phyloP scores from a whole-genome alignment of 805 yeast genomes.

The Alloascoidea africana region DNA sequence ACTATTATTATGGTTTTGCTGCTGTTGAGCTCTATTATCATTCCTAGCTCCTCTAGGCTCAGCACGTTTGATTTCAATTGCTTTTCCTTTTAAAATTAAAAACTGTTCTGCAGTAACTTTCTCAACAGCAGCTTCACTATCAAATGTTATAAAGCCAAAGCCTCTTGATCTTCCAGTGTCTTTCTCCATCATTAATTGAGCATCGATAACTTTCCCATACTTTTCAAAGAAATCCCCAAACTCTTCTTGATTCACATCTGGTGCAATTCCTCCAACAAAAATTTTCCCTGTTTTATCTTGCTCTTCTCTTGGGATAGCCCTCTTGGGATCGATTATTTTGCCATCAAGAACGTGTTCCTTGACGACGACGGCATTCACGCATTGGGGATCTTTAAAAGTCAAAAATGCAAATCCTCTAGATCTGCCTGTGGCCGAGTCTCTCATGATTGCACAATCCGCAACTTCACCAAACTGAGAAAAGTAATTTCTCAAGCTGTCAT shows the following conservation, averaged over 20 bases:
- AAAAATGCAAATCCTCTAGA: slow-evolving; percentile 93
- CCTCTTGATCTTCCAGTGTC: slow-evolving; percentile 96
- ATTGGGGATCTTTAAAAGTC: slow-evolving; percentile 62
- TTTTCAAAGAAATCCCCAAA: slow-evolving; percentile 75
- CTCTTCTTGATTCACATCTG: slow-evolving; percentile 83
- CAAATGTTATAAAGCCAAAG: slow-evolving; percentile 92
- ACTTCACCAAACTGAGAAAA: slow-evolving; percentile 85
- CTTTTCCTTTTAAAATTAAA: slow-evolving; percentile 70
- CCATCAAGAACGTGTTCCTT: slow-evolving; percentile 88
- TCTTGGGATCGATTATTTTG: slow-evolving; percentile 92
- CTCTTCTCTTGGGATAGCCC: slow-evolving; percentile 95
- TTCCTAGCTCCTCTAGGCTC: too few relatives aligned
- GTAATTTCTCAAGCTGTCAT: slow-evolving; percentile 68
- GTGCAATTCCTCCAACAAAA: slow-evolving; percentile 93
- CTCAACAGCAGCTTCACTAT: slow-evolving; percentile 88
- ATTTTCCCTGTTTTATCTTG: slow-evolving; percentile 95
- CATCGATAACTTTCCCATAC: slow-evolving; percentile 86
- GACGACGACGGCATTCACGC: slow-evolving; percentile 76
- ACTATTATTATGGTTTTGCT: slow-evolving; percentile 7
- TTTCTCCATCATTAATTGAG: slow-evolving; percentile 93
- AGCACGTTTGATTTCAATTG: slow-evolving; percentile 28
- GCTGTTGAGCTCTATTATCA: slow-evolving; percentile 6
- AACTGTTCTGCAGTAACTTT: slow-evolving; percentile 70
- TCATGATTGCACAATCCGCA: slow-evolving; percentile 81
- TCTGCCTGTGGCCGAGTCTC: slow-evolving; percentile 73